Percentiles rank a stretch among this genome's conserved stretches.
Conservation (phyloP, 1,139 yeast species). For the Debaryomyces coudertii region DNA sequence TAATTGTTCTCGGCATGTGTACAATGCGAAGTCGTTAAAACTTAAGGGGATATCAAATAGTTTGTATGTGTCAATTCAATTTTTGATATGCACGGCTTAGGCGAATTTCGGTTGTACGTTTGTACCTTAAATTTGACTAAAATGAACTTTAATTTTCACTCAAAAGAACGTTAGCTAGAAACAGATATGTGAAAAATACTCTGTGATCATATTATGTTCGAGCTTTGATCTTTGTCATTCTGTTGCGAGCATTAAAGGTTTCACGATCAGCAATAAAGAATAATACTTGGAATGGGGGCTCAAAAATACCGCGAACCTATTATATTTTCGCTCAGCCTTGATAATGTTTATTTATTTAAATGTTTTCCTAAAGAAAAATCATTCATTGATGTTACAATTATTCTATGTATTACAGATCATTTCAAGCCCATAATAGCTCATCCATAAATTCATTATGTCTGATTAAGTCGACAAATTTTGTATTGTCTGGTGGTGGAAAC, state of each 20-base stretch:
- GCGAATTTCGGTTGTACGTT: neutral
- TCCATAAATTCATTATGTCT: conserved; percentile 26
- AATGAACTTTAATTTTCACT: too few relatives aligned
- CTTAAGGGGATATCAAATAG: neutral
- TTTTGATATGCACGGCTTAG: neutral
- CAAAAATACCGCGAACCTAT: conserved; percentile 3
- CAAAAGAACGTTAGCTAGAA: too few relatives aligned
- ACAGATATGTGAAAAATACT: too few relatives aligned
- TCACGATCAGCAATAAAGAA: neutral
- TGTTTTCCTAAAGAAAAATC: neutral
- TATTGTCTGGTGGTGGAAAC: conserved; percentile 30
- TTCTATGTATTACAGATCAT: conserved; percentile 12
- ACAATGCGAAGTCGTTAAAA: neutral
- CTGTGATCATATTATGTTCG: too few relatives aligned
- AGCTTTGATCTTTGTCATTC: neutral
- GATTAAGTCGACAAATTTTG: conserved; percentile 22
- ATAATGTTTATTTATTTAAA: conserved; percentile 3
- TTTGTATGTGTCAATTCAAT: neutral
- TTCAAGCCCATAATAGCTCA: conserved; percentile 17
- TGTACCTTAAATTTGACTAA: neutral
- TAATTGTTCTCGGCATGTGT: neutral
- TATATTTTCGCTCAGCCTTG: neutral
- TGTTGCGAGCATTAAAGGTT: neutral
- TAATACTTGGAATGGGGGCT: conserved; percentile 1
- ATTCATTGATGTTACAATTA: conserved; percentile 2